Evolutionary conservation across 75 land plant species (phyloP), one percentile per base, ranked within the genome.

Genomic region (Pseudotsuga menziesii): DNA sequence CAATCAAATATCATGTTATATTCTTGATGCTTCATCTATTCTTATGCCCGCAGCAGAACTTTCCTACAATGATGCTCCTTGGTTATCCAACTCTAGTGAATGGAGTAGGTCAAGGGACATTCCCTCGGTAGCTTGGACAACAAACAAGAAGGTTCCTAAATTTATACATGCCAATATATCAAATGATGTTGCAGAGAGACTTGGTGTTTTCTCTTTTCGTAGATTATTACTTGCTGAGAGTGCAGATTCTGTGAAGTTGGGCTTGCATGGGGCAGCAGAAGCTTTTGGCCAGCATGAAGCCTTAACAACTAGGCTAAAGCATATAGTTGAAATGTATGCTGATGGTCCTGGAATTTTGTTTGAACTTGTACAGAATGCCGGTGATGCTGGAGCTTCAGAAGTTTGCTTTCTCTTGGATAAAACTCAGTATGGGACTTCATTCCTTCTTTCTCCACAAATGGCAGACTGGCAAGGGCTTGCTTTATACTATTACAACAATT

Each of bases 391-490:
- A 75, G 97, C 99, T 57, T 87, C 94, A 39, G 91, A 96, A 73
- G 99, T 96, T 76, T 78, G 83, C 61, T 93, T 96, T 83, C 89
- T 96, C 7, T 80, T 96, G 81, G 99, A 96, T 79, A 91, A 87
- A 83, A 89, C 92, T 72, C 89, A 91, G 36, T 93, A 88, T 86
- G 99, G 99, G 48, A 88, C 97, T 44, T 93, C 92, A 57, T 96
- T 97, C 39, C 72, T 93, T 35, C 91, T 96, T 29, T 93, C 99
- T 79, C 96, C 96, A 61, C 88, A 87, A 74, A 96, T 96, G 99
- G 94, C 94, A 14, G 94, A 93, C 52, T 96, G 99, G 99, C 99
- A 96, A 81, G 99, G 99, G 14, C 94, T 97, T 57, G 97, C 99
- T 32, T 84, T 96, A 17, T 96, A 93, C 78, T 93, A 97, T 77